A percentile compares a stretch with the other conserved stretches of the same genome.
Evolutionary conservation across 805 yeast genomes (phyloP).

Genomic region (Cyberlindnera maclurae): DNA sequence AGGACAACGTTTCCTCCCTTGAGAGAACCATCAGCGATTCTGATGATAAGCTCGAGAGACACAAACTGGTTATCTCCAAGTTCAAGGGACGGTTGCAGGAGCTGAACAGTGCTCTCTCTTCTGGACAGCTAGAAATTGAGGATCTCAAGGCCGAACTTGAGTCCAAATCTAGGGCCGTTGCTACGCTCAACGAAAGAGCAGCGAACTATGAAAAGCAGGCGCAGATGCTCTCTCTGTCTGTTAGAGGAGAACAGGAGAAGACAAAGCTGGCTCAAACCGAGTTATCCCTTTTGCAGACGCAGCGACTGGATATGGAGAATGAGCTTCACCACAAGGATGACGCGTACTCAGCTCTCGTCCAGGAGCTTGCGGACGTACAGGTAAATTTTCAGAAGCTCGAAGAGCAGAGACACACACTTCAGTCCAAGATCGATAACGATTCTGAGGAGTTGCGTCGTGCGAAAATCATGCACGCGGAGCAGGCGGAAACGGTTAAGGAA

Average conservation of each 20-base stretch:
- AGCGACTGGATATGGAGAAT: not conserved
- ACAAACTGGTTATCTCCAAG: constrained; percentile 13
- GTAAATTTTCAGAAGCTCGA: constrained; percentile 1
- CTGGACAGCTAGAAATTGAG: constrained; percentile 7
- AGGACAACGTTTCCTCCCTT: constrained; percentile 13
- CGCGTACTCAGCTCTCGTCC: not conserved
- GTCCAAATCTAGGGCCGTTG: constrained; percentile 15
- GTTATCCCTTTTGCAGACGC: not conserved
- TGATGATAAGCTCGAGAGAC: constrained; percentile 12
- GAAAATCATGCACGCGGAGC: constrained; percentile 1
- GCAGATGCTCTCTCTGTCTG: constrained; percentile 3
- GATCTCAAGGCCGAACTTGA: constrained; percentile 10
- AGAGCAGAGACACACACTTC: constrained; percentile 1
- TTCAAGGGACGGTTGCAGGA: constrained; percentile 18
- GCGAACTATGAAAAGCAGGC: constrained; percentile 17
- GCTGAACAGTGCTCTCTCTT: constrained; percentile 4
- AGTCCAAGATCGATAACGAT: constrained; percentile 2
- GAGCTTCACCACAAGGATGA: constrained; percentile 1
- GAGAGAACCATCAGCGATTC: constrained; percentile 8
- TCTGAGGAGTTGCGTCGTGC: constrained; percentile 3
- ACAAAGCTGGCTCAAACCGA: no score
- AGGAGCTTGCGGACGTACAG: constrained; percentile 2
- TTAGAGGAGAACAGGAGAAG: constrained; percentile 9
- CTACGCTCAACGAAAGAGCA: constrained; percentile 7
- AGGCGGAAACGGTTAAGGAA: not conserved